A percentile compares a stretch with the other conserved stretches of the same genome.
Conservation (phyloP, 2,329 filamentous ascomycete genomes). For the Trichoderma koningii region DNA sequence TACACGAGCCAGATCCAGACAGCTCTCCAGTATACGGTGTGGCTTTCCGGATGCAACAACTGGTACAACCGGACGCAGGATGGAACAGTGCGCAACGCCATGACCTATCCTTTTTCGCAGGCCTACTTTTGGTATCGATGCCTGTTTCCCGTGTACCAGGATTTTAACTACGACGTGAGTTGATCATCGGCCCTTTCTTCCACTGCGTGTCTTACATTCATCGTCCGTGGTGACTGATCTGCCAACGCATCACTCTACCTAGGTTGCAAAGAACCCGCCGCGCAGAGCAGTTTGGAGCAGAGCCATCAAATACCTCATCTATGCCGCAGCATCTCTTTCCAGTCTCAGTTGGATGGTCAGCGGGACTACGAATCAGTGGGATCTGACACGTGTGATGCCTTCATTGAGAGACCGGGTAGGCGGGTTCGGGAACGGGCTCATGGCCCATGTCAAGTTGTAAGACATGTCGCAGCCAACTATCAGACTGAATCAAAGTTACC, state of each 20-base stretch:
- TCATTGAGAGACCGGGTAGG: constrained; percentile 1
- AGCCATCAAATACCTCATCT: not conserved
- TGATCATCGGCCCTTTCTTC: not conserved
- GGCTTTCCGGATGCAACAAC: constrained; percentile 40
- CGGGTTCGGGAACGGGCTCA: not conserved
- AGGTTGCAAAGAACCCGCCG: not conserved
- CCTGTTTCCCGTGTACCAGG: constrained; percentile 40
- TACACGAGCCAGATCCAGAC: constrained; percentile 40
- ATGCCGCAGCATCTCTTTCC: constrained; percentile 13
- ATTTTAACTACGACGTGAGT: constrained; percentile 41
- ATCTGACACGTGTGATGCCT: constrained; percentile 2
- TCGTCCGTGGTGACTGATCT: not conserved
- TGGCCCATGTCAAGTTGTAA: not conserved
- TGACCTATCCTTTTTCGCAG: constrained; percentile 43
- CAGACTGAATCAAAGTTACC: not conserved
- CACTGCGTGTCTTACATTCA: not conserved
- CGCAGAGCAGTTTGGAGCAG: not conserved
- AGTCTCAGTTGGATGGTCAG: constrained; percentile 9
- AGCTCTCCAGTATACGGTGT: constrained; percentile 41
- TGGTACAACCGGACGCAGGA: constrained; percentile 41
- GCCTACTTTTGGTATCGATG: constrained; percentile 42
- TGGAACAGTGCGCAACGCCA: constrained; percentile 40
- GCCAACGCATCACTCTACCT: not conserved
- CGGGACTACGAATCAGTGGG: not conserved
- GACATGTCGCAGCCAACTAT: not conserved